phyloP scores from a whole-genome alignment of 768 basidiomycete genomes.

The Daedaleopsis sinensis region DNA sequence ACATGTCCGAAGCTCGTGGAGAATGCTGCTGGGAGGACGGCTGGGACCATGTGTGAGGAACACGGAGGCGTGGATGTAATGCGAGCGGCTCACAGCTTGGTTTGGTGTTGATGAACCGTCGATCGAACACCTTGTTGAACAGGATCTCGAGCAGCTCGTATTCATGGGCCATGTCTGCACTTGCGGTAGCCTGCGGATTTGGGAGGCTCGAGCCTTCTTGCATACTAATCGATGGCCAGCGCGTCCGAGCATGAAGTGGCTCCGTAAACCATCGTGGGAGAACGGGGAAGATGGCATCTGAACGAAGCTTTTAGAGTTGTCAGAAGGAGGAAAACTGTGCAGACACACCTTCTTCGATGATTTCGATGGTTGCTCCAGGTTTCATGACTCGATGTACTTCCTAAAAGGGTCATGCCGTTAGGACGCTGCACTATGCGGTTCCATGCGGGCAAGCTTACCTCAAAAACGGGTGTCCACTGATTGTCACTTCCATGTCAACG shows the following conservation, averaged over 20 bases:
- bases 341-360: conserved; percentile 69
- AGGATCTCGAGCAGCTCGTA: conserved; percentile 74
- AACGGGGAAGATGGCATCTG: conserved; percentile 73
- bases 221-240: conserved; percentile 40
- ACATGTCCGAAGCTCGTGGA: conserved; percentile 72
- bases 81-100: conserved; percentile 55
- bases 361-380: conserved; percentile 70
- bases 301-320: background rate
- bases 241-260: conserved; percentile 54
- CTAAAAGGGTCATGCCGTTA: conserved; percentile 36
- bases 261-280: conserved; percentile 80
- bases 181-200: background rate
- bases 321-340: background rate
- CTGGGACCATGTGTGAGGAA: conserved; percentile 38
- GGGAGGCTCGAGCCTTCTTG: conserved; percentile 29
- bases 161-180: conserved; percentile 46
- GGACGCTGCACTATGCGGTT: background rate
- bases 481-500: background rate
- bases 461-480: conserved; percentile 72
- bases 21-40: conserved; percentile 68
- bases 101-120: conserved; percentile 69
- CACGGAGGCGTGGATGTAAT: background rate
- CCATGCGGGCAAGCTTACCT: conserved; percentile 43
- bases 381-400: conserved; percentile 72
- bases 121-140: conserved; percentile 66